phyloP scores from a whole-genome alignment of 169 alveolate species.

The Plasmodium inui region DNA sequence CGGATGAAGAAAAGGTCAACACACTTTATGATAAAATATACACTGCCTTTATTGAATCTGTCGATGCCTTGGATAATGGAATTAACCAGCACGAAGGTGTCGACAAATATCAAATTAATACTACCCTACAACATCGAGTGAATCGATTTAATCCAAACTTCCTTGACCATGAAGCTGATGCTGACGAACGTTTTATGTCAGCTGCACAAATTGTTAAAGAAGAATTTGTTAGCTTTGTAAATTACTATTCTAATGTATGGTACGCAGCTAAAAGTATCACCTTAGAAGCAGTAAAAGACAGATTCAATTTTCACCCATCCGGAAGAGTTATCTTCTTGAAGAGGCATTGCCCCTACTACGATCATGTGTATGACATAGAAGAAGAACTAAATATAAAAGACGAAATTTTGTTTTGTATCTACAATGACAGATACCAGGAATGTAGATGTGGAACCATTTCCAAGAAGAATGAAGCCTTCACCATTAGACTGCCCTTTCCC shows the following conservation, averaged over 20 bases:
- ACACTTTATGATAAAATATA: slow-evolving; percentile 83
- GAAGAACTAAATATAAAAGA: slow-evolving; percentile 75
- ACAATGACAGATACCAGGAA: slow-evolving; percentile 59
- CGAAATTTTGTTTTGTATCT: slow-evolving; percentile 75
- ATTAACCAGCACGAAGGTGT: slow-evolving; percentile 84
- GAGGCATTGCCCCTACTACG: slow-evolving; percentile 83
- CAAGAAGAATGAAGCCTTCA: slow-evolving; percentile 77
- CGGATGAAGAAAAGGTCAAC: slow-evolving; percentile 82
- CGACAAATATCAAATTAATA: slow-evolving; percentile 83
- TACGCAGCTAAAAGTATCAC: slow-evolving; percentile 77
- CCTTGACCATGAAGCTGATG: slow-evolving; percentile 84
- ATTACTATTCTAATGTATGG: slow-evolving; percentile 77
- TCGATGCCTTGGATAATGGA: slow-evolving; percentile 95
- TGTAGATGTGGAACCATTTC: slow-evolving; percentile 77
- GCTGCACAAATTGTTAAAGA: slow-evolving; percentile 86
- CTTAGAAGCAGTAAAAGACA: slow-evolving; percentile 74
- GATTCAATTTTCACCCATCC: slow-evolving; percentile 82
- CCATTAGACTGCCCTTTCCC: slow-evolving; percentile 84
- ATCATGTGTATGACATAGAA: slow-evolving; percentile 78
- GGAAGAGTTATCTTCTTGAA: slow-evolving; percentile 82
- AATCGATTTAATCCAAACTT: slow-evolving; percentile 90
- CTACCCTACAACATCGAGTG: slow-evolving; percentile 85
- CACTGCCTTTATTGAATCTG: slow-evolving; percentile 85
- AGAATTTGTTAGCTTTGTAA: slow-evolving; percentile 77
- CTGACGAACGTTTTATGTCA: slow-evolving; percentile 81